Conservation (phyloP, 73 alveolate species). For the Tetrahymena thermophila region DNA sequence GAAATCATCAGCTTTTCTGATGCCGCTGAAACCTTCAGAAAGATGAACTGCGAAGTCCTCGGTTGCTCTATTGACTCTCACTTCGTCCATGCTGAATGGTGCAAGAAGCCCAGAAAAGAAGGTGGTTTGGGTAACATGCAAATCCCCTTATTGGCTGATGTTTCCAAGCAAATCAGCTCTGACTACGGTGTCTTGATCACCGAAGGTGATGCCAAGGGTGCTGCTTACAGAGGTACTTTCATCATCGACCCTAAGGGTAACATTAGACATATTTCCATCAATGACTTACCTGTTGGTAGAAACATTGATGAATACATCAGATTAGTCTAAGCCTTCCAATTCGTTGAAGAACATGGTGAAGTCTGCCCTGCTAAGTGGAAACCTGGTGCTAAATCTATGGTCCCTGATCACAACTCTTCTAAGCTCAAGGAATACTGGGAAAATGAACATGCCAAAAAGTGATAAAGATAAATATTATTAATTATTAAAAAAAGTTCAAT, state of each 20-base stretch:
- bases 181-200: conserved; percentile 79
- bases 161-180: conserved; percentile 63
- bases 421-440: conserved; percentile 50
- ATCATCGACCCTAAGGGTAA: conserved; percentile 88
- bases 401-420: conserved; percentile 52
- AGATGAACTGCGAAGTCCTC: conserved; percentile 63
- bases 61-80: conserved; percentile 90
- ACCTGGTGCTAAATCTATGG: conserved; percentile 86
- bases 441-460: conserved; percentile 45
- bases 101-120: conserved; percentile 80
- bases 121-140: conserved; percentile 94
- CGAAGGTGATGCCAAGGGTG: conserved; percentile 67
- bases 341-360: conserved; percentile 89
- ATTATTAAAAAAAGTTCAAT: background rate
- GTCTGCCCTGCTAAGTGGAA: conserved; percentile 95
- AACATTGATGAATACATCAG: conserved; percentile 85
- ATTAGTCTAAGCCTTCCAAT: conserved; percentile 90
- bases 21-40: conserved; percentile 78
- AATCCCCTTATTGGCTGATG: conserved; percentile 89
- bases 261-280: conserved; percentile 78
- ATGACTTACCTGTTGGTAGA: conserved; percentile 96
- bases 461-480: background rate
- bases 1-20: conserved; percentile 62
- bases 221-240: conserved; percentile 87
- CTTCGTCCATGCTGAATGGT: conserved; percentile 80